Evolutionary conservation across 1,284 basidiomycete genomes (phyloP), one percentile per base, ranked within the genome.

Genomic region (Rhizopogon hawkerae): DNA sequence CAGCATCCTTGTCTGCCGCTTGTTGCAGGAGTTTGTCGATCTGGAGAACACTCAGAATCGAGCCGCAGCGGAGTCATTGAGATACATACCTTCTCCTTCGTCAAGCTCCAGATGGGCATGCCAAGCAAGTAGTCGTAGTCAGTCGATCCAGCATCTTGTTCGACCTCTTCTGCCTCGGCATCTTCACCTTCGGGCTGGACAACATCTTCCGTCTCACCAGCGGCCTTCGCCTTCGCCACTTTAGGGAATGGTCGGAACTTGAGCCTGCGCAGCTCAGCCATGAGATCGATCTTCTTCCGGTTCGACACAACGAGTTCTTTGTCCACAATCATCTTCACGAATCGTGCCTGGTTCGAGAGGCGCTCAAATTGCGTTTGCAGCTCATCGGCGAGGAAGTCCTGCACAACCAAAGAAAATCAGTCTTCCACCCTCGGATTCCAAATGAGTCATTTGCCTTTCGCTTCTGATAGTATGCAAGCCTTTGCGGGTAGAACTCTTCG

Each of bases 71-170:
- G 46, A 23, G 7, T 16, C 10, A 3, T n/a, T 6, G 35, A 31
- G 7, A 10, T 38, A 60, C 75, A 16, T 51, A 89, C 92, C 82
- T 89, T 95, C 70, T 98, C 95, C 58, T 79, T 83, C 1, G 96
- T 98, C 71, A 98, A 74, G 69, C 85, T 97, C 75, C 83, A 94
- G 64, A 98, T 94, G 4, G 90, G 73, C 95, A 99, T 98, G 24
- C 89, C 83, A 52, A 99, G 73, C 53, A 98, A 69, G 70, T 99
- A 98, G 66, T 99, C 95, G 62, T 76, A 99, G 68, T 98, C 96
- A 36, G 78, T 78, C 14, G 74, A 66, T 4, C 69, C 63, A 14
- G 73, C 75, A 54, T 36, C 68, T 6, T 63, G 68, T 6, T 70
- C 74, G 1, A 61, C 71, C 2, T 69, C 70, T 14, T 80, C 79